phyloP scores from a whole-genome alignment of 345 rosid species.

The Brassica juncea region DNA sequence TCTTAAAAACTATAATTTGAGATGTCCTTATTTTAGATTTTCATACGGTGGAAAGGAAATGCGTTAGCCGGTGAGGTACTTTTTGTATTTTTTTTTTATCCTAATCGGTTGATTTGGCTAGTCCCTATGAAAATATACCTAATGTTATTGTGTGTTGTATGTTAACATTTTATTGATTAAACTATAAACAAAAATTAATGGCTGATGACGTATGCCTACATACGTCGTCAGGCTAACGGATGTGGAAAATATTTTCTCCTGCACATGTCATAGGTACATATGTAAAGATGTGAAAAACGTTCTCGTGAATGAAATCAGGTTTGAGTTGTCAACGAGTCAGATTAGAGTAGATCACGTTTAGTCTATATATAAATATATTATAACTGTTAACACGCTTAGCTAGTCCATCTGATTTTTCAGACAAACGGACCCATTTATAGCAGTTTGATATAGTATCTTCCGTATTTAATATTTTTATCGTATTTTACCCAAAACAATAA shows the following conservation, averaged over 20 bases:
- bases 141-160: background rate
- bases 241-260: background rate
- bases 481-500: background rate
- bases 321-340: background rate
- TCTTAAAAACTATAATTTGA: background rate
- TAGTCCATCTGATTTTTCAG: background rate
- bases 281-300: background rate
- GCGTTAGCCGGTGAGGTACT: too few species aligned
- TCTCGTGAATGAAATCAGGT: background rate
- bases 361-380: background rate
- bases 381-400: background rate
- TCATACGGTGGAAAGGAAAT: background rate
- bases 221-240: background rate
- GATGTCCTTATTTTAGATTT: background rate
- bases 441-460: background rate
- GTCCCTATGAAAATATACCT: too few species aligned
- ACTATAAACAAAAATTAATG: background rate
- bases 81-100: too few species aligned
- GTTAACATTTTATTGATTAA: background rate
- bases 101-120: too few species aligned
- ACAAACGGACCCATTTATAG: background rate
- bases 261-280: background rate
- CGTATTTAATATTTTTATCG: background rate
- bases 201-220: background rate
- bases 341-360: background rate